Evolutionary conservation across 257 asterid genomes (phyloP).

Genomic region (Nicotiana obtusifolia): DNA sequence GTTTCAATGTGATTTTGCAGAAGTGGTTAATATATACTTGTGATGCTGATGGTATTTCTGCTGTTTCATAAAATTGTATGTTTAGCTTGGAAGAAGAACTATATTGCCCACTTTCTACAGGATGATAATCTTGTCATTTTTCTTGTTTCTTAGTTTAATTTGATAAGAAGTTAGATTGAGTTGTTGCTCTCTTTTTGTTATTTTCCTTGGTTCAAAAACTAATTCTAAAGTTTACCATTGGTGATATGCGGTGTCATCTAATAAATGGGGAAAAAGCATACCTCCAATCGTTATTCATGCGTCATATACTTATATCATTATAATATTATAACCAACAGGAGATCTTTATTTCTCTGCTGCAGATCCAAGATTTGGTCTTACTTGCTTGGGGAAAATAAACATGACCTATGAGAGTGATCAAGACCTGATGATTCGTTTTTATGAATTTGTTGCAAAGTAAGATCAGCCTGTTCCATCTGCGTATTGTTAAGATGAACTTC

Average conservation of each 20-base stretch:
- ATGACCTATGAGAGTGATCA: slow-evolving; percentile 64
- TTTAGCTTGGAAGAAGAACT: neutral
- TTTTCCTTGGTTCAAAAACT: no score
- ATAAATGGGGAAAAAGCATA: neutral
- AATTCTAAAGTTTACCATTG: no score
- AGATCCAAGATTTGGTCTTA: slow-evolving; percentile 79
- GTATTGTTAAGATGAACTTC: no score
- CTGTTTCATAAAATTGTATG: neutral
- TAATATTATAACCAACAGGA: neutral
- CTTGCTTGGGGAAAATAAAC: slow-evolving; percentile 78
- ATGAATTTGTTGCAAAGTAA: slow-evolving; percentile 78
- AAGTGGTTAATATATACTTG: no score
- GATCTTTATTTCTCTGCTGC: slow-evolving; percentile 23
- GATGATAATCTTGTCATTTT: neutral
- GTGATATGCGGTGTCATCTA: neutral
- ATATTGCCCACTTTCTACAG: no score
- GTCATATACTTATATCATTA: neutral
- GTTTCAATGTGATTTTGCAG: neutral
- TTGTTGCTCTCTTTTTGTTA: neutral
- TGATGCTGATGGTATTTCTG: neutral
- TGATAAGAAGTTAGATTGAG: neutral
- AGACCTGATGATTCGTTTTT: slow-evolving; percentile 74
- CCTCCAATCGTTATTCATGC: neutral
- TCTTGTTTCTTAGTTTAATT: neutral
- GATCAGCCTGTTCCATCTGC: slow-evolving; percentile 3